Evolutionary conservation across 352 stramenopile species (phyloP).

Genomic region (Phytopythium helicoides): DNA sequence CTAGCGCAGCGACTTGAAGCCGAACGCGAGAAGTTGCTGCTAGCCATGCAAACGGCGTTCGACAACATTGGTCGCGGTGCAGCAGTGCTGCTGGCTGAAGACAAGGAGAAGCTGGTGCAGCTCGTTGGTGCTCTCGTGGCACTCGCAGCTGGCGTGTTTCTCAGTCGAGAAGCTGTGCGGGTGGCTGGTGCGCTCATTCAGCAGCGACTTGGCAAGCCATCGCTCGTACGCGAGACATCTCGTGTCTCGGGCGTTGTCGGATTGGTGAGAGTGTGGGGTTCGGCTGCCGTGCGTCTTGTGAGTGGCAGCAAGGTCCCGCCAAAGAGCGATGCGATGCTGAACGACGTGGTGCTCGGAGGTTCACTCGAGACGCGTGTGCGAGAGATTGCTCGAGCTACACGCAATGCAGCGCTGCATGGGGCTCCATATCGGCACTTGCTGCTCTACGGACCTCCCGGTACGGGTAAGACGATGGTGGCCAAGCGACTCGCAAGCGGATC

Average conservation of each 20-base stretch:
- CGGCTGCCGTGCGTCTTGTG: not conserved
- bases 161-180: conserved; percentile 58
- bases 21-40: conserved; percentile 62
- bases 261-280: conserved; percentile 11
- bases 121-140: conserved; percentile 60
- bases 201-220: conserved; percentile 66
- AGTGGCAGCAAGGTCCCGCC: not conserved
- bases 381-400: conserved; percentile 58
- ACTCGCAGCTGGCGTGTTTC: conserved; percentile 53
- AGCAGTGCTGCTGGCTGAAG: conserved; percentile 39
- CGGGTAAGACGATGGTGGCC: conserved; percentile 89
- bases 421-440: conserved; percentile 83
- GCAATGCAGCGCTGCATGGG: conserved; percentile 55
- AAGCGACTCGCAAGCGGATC: conserved; percentile 65
- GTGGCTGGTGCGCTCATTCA: conserved; percentile 60
- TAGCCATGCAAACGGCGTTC: conserved; percentile 62
- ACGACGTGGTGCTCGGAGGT: conserved; percentile 55
- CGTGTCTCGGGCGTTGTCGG: conserved; percentile 36
- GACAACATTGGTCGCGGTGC: conserved; percentile 64
- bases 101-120: conserved; percentile 58
- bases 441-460: conserved; percentile 80
- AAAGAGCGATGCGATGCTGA: conserved; percentile 40
- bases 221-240: conserved; percentile 68
- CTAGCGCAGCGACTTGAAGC: conserved; percentile 57
- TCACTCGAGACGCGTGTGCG: conserved; percentile 59